Base-by-base conservation (phyloP, 2,329 filamentous ascomycete genomes). In the Monascus ruber region DNA sequence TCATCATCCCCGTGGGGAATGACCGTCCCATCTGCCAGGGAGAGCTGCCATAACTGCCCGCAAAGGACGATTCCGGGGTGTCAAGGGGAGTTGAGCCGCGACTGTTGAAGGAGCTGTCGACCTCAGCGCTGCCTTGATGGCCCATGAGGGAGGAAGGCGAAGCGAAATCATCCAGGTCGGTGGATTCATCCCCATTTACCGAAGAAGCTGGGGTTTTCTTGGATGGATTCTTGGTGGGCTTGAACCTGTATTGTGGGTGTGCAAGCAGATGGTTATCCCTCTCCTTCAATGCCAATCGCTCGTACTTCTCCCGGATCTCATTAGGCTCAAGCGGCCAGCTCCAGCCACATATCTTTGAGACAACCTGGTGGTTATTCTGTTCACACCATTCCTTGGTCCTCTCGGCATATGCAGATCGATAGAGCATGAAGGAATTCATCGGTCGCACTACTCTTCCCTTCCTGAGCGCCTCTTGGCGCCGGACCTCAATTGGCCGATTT, bases 361-460 rank as follows among this genome's bases (percentile, higher is more conserved):
- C 83, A 29, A 91, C 70, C 60, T 98, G 89, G 60, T 98, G 89
- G 64, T 96, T 95, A 61, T 91, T 89, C 52, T 91, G 79, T 9
- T 77, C 69, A 51, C 83, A 85, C 71, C 80, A 85, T 37, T 76
- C 71, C 62, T 94, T 94, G 42, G 85, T 85, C 27, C 87, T 74
- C 45, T 91, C 84, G 43, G 93, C 85, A 56, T 85, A 95, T 5
- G 86, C 85, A 48, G 91, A 94, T 33, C 91, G 82, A 61, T 98
- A 98, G 37, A 98, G 71, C 83, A 98, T 94, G 68, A 96, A 98
- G 1, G 85, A 89, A 61, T 98, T 98, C 82, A 95, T 94, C 2
- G 91, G 88, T 26, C 91, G 75, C 53, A 89, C 86, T 49, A 96
- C 75, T 58, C 88, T 87, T 25, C 84, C 84, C 29, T 78, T 68